phyloP scores from a whole-genome alignment of 2,329 filamentous ascomycete species.

The Balansia obtecta region DNA sequence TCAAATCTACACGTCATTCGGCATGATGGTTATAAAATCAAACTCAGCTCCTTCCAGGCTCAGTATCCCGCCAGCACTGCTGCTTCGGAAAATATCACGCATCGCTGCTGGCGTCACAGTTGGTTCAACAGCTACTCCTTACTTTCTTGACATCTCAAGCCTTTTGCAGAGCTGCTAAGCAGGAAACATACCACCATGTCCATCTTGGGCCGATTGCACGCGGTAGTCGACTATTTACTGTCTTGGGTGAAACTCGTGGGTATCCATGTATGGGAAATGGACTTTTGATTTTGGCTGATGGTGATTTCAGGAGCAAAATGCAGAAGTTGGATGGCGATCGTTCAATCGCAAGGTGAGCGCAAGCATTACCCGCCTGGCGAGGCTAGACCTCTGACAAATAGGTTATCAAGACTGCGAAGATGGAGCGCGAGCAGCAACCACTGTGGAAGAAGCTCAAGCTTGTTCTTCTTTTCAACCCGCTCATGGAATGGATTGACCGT shows the following conservation, averaged over 20 bases:
- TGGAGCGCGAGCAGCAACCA: constrained; percentile 25
- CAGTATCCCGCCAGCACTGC: too few species aligned
- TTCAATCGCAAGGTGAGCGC: constrained; percentile 4
- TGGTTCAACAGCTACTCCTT: too few species aligned
- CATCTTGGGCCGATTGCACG: not conserved
- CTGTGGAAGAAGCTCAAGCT: constrained; percentile 28
- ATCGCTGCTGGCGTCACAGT: too few species aligned
- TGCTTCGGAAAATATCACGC: too few species aligned
- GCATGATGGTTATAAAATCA: too few species aligned
- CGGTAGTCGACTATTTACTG: not conserved
- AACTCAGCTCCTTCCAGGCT: too few species aligned
- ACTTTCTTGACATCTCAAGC: too few species aligned
- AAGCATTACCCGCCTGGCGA: too few species aligned
- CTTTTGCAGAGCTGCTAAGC: not conserved
- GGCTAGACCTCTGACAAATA: not conserved
- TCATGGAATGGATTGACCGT: constrained; percentile 26
- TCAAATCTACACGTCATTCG: too few species aligned
- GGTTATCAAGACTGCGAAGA: constrained; percentile 16
- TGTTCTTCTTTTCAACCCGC: constrained; percentile 27
- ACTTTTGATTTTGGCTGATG: too few species aligned
- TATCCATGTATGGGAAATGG: too few species aligned
- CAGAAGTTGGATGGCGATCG: constrained; percentile 2
- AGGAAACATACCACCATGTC: not conserved
- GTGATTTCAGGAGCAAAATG: not conserved
- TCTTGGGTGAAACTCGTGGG: not conserved